Percentiles rank a stretch among this genome's conserved stretches.
phyloP scores from a whole-genome alignment of 2,329 filamentous ascomycete genomes.

The Cladosporium austrohemisphaericum region DNA sequence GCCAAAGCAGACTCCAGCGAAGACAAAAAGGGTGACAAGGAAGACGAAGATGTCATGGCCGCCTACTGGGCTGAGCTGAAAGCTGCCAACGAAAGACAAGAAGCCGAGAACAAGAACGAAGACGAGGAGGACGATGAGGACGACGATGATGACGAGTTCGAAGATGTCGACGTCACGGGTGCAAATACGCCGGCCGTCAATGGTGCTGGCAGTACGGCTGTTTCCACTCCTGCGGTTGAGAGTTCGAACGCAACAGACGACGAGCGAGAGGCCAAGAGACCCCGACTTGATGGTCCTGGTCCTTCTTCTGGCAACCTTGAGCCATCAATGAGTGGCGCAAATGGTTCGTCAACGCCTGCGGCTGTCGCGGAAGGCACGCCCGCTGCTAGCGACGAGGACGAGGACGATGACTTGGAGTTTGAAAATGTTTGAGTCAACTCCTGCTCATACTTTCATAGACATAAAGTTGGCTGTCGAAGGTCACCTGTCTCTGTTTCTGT shows the following conservation, averaged over 20 bases:
- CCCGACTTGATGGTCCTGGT: slow-evolving; percentile 54
- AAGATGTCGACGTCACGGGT: slow-evolving; percentile 53
- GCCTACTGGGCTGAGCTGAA: slow-evolving; percentile 66
- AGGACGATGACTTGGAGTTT: slow-evolving; percentile 37
- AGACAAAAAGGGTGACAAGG: slow-evolving; percentile 32
- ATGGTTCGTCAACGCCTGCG: slow-evolving; percentile 17
- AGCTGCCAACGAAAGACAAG: slow-evolving; percentile 51
- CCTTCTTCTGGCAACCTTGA: slow-evolving; percentile 17
- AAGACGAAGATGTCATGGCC: slow-evolving; percentile 57
- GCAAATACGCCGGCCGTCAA: slow-evolving; percentile 26
- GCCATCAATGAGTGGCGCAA: slow-evolving; percentile 14
- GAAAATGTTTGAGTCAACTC: slow-evolving; percentile 16
- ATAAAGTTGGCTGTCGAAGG: background rate
- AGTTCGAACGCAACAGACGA: slow-evolving; percentile 36
- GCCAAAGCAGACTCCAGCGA: slow-evolving; percentile 46
- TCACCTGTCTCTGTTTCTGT: background rate
- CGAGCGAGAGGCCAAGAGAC: slow-evolving; percentile 56
- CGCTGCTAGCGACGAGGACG: slow-evolving; percentile 39
- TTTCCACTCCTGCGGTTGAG: slow-evolving; percentile 26
- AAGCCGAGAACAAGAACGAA: slow-evolving; percentile 47
- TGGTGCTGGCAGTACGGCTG: slow-evolving; percentile 33
- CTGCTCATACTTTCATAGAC: background rate
- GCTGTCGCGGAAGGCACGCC: slow-evolving; percentile 33
- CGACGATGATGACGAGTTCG: slow-evolving; percentile 50
- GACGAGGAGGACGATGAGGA: slow-evolving; percentile 49